phyloP scores from a whole-genome alignment of 2,329 filamentous ascomycete genomes.

The Davidsoniella eucalypti region DNA sequence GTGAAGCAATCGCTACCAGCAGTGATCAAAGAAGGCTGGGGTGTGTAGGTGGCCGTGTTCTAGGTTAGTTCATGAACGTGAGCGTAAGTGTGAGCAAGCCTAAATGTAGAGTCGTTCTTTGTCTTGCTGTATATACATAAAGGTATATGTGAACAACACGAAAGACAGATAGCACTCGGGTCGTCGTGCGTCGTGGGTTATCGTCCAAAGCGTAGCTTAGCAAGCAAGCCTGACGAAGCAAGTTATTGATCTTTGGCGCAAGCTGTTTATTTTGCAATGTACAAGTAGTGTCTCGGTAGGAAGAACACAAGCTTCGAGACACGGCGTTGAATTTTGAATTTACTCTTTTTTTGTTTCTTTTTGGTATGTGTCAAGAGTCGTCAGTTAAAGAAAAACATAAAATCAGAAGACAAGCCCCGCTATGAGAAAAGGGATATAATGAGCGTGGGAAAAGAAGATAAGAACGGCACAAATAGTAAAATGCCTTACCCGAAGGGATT shows the following conservation, averaged over 20 bases:
- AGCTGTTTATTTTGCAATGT: neutral
- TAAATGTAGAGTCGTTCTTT: too few species aligned
- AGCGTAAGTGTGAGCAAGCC: too few species aligned
- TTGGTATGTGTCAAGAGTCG: neutral
- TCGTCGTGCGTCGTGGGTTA: constrained; percentile 2
- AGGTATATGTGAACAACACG: neutral
- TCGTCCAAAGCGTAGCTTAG: neutral
- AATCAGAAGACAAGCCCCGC: neutral
- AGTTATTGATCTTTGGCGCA: too few species aligned
- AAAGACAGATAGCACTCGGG: neutral
- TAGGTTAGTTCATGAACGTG: too few species aligned
- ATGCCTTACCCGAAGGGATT: too few species aligned
- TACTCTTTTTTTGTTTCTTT: neutral
- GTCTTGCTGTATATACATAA: too few species aligned
- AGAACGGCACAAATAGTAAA: neutral
- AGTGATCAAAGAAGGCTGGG: constrained; percentile 4
- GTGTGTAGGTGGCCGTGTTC: neutral
- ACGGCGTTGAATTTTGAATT: neutral
- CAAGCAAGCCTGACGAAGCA: too few species aligned
- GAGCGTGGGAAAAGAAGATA: neutral
- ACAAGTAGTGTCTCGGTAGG: neutral
- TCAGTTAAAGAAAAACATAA: neutral
- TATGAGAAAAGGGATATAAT: neutral
- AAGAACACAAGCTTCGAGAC: constrained; percentile 1
- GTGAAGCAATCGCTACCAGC: constrained; percentile 2